Percentiles rank a stretch among this genome's conserved stretches.
Conservation (phyloP, 768 basidiomycete genomes). For the Termitomyces sp. region DNA sequence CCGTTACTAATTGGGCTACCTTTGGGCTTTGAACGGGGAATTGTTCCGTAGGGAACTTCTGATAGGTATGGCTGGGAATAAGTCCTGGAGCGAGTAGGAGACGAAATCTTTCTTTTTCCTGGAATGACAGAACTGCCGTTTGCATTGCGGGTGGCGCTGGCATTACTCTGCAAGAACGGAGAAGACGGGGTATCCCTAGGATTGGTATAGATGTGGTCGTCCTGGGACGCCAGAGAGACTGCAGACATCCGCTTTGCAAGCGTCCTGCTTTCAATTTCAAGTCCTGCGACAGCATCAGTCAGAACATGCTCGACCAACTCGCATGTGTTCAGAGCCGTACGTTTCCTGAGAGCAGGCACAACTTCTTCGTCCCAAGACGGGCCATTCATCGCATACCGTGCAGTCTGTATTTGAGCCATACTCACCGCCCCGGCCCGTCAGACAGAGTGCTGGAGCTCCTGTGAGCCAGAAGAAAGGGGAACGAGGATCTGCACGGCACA, state of each 20-base stretch:
- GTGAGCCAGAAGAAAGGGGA: background rate
- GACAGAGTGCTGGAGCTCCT: constrained; percentile 3
- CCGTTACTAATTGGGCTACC: constrained; percentile 25
- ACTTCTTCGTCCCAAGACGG: constrained; percentile 81
- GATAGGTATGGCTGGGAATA: constrained; percentile 58
- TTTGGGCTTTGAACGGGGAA: constrained; percentile 26
- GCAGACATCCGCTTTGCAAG: constrained; percentile 75
- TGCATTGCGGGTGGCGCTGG: constrained; percentile 11
- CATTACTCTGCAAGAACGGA: constrained; percentile 21
- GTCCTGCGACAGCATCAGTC: constrained; percentile 41
- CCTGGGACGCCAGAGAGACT: constrained; percentile 58
- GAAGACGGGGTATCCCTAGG: constrained; percentile 8
- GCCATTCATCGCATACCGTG: constrained; percentile 30
- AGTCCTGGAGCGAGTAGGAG: constrained; percentile 46
- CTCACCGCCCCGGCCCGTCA: constrained; percentile 5
- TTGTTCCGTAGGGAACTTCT: constrained; percentile 29
- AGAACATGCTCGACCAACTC: constrained; percentile 4
- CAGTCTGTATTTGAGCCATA: constrained; percentile 44
- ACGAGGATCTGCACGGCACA: constrained; percentile 4
- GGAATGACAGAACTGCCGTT: no score
- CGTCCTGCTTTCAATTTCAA: constrained; percentile 77
- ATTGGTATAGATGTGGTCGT: constrained; percentile 28
- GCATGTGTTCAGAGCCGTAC: constrained; percentile 37
- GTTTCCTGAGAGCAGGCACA: constrained; percentile 76
- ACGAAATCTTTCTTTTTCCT: constrained; percentile 25